phyloP scores from a whole-genome alignment of 805 yeast genomes.

The Pichia kluyveri region DNA sequence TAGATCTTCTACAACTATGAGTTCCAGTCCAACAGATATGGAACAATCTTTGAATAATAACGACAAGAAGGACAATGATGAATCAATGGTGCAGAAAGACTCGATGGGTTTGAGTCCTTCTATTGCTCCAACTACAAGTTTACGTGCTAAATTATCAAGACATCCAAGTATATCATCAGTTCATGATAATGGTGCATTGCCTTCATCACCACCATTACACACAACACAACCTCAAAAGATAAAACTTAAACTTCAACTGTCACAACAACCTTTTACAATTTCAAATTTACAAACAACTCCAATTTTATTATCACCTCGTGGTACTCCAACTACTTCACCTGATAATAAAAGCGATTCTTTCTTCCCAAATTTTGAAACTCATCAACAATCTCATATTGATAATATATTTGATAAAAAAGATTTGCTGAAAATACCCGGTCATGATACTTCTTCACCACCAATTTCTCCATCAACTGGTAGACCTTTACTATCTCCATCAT shows the following conservation, averaged over 20 bases:
- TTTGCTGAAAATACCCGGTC: neutral
- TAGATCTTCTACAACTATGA: neutral
- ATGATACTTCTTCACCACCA: neutral
- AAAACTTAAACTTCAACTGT: conserved; percentile 17
- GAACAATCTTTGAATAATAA: no score
- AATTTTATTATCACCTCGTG: conserved; percentile 24
- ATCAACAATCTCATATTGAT: conserved; percentile 9
- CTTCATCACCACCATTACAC: neutral
- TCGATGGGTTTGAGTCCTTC: neutral
- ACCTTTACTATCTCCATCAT: neutral
- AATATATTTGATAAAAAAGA: conserved; percentile 5
- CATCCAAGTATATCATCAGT: conserved; percentile 2
- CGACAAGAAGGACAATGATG: no score
- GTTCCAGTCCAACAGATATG: neutral
- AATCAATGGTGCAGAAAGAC: neutral
- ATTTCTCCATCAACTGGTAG: neutral
- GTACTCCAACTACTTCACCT: conserved; percentile 24
- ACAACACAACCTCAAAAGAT: neutral
- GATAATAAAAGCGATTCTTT: neutral
- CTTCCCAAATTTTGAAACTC: conserved; percentile 2
- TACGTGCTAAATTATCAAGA: conserved; percentile 7
- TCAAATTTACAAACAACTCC: conserved; percentile 13
- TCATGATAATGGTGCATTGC: neutral
- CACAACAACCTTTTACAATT: conserved; percentile 7
- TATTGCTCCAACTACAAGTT: neutral